Base-by-base conservation (phyloP, 257 asterid species). In the Plantago elongata region DNA sequence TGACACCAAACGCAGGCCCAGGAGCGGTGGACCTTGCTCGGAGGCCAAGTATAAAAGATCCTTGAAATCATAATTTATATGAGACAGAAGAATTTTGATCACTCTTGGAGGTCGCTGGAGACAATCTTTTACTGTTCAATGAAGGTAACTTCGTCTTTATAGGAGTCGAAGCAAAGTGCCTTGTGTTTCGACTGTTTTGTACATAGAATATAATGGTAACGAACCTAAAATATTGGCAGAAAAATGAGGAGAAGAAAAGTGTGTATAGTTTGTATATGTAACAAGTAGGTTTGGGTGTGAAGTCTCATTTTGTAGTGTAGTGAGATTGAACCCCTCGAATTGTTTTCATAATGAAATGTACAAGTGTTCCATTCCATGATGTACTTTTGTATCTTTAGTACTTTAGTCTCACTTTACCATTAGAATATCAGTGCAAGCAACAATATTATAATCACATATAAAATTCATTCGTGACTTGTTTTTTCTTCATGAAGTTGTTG, bases 261-360 rank as follows among this genome's bases (percentile, higher is more conserved):
- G 34, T 54, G 57, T 60, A 62, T 29, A 57, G 51, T 27, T 37
- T 47, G 27, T 61, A 62, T 49, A 29, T 47, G 57, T 49, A 51
- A 11, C 34, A n/a, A 58, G 60, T 14, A 54, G 72, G 38, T 34
- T 34, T 4, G 40, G 40, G 40, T 34, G 40, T 34, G 2, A 34
- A 54, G 51, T 74, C 78, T 62, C 74, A 46, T 63, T 66, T 78
- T 78, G 76, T 69, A 72, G 80, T 56, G 44, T 51, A 57, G 67
- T 63, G 78, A 65, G 66, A 65, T 62, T 43, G 50, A 57, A 57
- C 47, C 47, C 15, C 62, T 14, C 34, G n/a, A 18, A 57, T 38
- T 34, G 5, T 34, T 34, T 34, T 7, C 40, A 34, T 34, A 22
- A 34, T 34, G 40, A 34, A 34, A 34, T 34, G 0, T 34, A 5